These are phyloP conservation scores for Penicillium sp. DNA, from an alignment of 2,329 filamentous ascomycete genomes.

Conservation along the genomic window DNA sequence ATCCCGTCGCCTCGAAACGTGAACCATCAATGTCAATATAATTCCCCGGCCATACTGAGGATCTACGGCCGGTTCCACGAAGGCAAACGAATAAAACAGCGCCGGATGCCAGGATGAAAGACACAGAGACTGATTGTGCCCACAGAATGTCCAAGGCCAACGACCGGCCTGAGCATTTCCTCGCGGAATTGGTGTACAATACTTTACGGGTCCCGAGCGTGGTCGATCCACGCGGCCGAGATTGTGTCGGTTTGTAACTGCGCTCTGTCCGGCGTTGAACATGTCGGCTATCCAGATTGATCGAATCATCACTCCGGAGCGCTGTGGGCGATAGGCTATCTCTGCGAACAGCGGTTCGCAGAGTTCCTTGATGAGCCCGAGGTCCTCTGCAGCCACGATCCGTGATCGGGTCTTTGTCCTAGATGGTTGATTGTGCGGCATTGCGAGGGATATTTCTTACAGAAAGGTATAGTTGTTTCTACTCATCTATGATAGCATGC, in stretches of 20 bases:
- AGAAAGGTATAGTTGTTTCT: constrained; percentile 1
- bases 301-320: background rate
- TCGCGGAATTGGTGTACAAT: constrained; percentile 33
- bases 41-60: background rate
- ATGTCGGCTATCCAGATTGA: constrained; percentile 7
- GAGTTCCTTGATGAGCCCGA: constrained; percentile 5
- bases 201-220: constrained; percentile 72
- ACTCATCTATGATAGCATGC: constrained; percentile 4
- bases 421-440: too few relatives aligned
- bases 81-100: constrained; percentile 2
- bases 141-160: constrained; percentile 67
- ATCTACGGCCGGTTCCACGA: constrained; percentile 4
- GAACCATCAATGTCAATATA: background rate
- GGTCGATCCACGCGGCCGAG: constrained; percentile 63
- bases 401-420: constrained; percentile 1
- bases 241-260: constrained; percentile 1
- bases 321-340: background rate
- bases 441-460: constrained; percentile 2
- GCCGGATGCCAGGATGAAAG: constrained; percentile 3
- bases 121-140: constrained; percentile 1
- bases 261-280: constrained; percentile 4
- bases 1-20: background rate
- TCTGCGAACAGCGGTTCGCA: constrained; percentile 3
- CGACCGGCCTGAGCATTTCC: constrained; percentile 55
- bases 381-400: constrained; percentile 1